Evolutionary conservation across 2,329 filamentous ascomycete genomes (phyloP).

Genomic region (Xylaria hypoxylon): DNA sequence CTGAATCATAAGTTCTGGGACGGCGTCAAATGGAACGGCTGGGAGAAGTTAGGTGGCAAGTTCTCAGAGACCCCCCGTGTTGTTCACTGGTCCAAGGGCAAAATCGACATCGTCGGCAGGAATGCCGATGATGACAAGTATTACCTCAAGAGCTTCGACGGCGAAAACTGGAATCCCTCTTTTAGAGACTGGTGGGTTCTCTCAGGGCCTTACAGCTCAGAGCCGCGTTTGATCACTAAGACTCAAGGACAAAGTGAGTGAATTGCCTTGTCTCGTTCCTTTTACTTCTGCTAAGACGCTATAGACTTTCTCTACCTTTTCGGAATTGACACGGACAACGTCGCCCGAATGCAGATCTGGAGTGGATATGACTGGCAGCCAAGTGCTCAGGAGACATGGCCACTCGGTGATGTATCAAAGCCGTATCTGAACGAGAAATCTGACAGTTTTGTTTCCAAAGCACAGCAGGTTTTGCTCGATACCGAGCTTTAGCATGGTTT

Average conservation of each 20-base stretch:
- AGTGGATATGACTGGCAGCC: slow-evolving; percentile 42
- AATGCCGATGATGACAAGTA: slow-evolving; percentile 26
- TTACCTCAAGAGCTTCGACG: slow-evolving; percentile 40
- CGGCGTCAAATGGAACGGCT: slow-evolving; percentile 35
- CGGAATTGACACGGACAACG: slow-evolving; percentile 29
- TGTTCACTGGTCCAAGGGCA: slow-evolving; percentile 35
- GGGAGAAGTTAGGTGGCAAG: slow-evolving; percentile 41
- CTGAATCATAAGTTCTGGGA: slow-evolving; percentile 42
- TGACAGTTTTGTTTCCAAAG: not conserved
- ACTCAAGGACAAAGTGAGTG: slow-evolving; percentile 31
- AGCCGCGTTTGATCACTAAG: slow-evolving; percentile 37
- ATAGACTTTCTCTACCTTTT: slow-evolving; percentile 41
- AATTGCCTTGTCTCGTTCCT: not conserved
- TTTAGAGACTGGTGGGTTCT: slow-evolving; percentile 35
- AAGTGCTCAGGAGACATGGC: slow-evolving; percentile 34
- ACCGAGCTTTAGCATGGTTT: slow-evolving; percentile 10
- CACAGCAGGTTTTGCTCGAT: not conserved
- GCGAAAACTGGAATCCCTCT: slow-evolving; percentile 37
- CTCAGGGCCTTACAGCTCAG: slow-evolving; percentile 38
- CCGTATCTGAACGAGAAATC: slow-evolving; percentile 18
- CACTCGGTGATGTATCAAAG: slow-evolving; percentile 36
- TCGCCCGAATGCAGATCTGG: slow-evolving; percentile 40
- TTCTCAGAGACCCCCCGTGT: slow-evolving; percentile 41
- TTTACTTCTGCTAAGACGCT: not conserved
- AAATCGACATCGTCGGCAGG: slow-evolving; percentile 41